Conservation (phyloP, 805 yeast genomes). For the Nakazawaea wickerhamii region DNA sequence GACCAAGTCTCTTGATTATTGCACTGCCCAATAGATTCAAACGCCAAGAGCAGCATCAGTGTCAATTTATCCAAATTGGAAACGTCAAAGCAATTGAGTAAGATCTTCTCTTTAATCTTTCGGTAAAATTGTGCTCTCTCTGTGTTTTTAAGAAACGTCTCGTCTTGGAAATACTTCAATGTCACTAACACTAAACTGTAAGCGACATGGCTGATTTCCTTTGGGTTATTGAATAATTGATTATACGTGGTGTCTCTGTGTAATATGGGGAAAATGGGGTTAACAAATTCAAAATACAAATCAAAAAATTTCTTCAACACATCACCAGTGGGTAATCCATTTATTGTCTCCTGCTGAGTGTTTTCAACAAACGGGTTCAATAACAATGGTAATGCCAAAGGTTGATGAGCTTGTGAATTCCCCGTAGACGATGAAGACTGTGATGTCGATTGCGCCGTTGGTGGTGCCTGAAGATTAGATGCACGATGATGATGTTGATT, state of each 20-base stretch:
- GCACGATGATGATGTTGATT: background rate
- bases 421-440: background rate
- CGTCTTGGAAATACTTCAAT: conserved; percentile 14
- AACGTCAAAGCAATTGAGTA: conserved; percentile 18
- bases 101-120: conserved; percentile 17
- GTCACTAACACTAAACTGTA: conserved; percentile 19
- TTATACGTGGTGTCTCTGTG: conserved; percentile 14
- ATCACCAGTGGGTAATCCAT: conserved; percentile 3
- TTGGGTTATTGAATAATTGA: conserved; percentile 5
- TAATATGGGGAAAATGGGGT: conserved; percentile 16
- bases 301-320: conserved; percentile 2
- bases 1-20: conserved; percentile 23
- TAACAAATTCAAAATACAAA: conserved; percentile 7
- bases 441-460: background rate
- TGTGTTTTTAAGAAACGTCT: background rate
- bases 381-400: conserved; percentile 1
- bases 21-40: conserved; percentile 19
- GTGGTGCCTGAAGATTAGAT: background rate
- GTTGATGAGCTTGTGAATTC: background rate
- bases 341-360: background rate
- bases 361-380: conserved; percentile 2
- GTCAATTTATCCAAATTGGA: conserved; percentile 21
- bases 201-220: background rate
- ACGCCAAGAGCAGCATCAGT: conserved; percentile 21
- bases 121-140: conserved; percentile 10